Base-by-base conservation (phyloP, 805 yeast genomes). In the Teunomyces gatunensis region DNA sequence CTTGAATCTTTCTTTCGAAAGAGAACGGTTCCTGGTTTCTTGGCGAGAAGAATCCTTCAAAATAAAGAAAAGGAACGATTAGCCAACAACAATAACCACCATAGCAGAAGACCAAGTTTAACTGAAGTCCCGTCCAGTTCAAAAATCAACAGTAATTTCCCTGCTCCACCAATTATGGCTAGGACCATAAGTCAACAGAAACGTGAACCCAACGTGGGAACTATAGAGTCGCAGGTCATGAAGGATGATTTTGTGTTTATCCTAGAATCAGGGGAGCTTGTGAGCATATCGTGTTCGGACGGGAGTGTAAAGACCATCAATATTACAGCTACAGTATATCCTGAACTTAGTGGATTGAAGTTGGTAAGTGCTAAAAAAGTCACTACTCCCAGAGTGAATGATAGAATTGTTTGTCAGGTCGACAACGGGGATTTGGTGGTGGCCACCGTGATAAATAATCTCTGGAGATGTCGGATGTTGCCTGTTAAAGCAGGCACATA, bases 321-420 rank as follows among this genome's bases (percentile, higher is more conserved):
- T 47, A 54, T 69, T 5, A 39, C 65, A 9, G 53, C 51, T 5
- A 49, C 58, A 9, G 49, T 60, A 0, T 64, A 60, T 45, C 53
- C 49, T 6, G 54, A 49, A 3, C 37, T 15, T 1, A 51, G 45
- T 1, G 39, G 27, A 9, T 37, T 53, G 5, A 47, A 47, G 17
- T 57, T 85, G n/a, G 68, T 72, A 0, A 70, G 81, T 2, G 83
- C 84, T 47, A 77, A 76, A 44, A 78, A 78, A 50, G 61, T 89
- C 9, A 60, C 76, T 2, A 84, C 95, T 0, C 89, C 95, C 4
- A 74, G 94, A 59, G 84, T 87, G 21, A 84, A 81, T 56, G 94
- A 87, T 60, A 71, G 91, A 51, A 66, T 88, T 27, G 81, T 88
- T 1, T 78, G 83, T 48, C 72, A 77, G 41, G 67, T 78, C 3